Percentiles rank a stretch among this genome's conserved stretches.
Conservation (phyloP, 495 filamentous ascomycete genomes). For the Penicillium samsonianum region DNA sequence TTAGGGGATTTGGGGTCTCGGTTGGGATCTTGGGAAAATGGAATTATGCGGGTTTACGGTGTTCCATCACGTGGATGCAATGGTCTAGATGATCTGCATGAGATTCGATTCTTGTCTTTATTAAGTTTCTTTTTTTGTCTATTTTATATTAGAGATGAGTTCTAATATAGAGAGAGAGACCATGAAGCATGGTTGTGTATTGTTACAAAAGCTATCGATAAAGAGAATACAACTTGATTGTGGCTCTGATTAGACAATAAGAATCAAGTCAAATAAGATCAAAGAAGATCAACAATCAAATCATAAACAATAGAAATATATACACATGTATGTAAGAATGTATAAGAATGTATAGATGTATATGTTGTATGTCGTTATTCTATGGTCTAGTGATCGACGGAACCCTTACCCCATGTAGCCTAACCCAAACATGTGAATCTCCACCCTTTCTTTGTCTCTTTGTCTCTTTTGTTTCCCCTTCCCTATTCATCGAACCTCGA, state of each 20-base stretch:
- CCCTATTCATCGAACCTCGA: neutral
- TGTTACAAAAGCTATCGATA: neutral
- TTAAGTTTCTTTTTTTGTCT: neutral
- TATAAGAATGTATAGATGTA: too few species aligned
- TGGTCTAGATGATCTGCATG: slow-evolving; percentile 5
- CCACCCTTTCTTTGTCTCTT: slow-evolving; percentile 17
- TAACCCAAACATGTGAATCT: slow-evolving; percentile 17
- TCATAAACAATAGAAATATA: too few species aligned
- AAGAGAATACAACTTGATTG: neutral
- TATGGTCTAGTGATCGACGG: slow-evolving; percentile 5
- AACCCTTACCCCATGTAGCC: neutral
- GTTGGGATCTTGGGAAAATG: neutral
- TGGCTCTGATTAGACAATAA: neutral
- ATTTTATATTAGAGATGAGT: neutral
- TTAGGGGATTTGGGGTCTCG: slow-evolving; percentile 6
- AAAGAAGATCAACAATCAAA: neutral
- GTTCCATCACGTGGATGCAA: neutral
- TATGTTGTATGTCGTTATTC: slow-evolving; percentile 4
- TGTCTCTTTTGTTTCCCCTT: slow-evolving; percentile 3
- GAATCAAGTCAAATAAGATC: neutral
- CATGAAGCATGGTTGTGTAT: neutral
- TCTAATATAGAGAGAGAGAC: neutral
- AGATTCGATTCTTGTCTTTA: neutral
- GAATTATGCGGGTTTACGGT: slow-evolving; percentile 1
- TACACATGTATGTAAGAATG: too few species aligned